Evolutionary conservation across 257 asterid species (phyloP).

Genomic region (Rauvolfia tetraphylla): DNA sequence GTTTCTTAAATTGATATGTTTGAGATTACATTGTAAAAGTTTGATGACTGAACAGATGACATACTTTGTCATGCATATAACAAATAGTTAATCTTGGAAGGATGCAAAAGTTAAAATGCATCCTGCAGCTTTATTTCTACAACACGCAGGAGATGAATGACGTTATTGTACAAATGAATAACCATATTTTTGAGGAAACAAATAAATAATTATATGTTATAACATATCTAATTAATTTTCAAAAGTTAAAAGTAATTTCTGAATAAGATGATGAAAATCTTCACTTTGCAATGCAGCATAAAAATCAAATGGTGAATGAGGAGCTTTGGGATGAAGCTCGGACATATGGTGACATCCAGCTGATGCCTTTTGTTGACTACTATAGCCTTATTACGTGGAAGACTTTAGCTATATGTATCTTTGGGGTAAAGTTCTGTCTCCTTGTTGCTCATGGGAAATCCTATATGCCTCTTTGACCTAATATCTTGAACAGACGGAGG

Average conservation of each 20-base stretch:
- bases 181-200: too few relatives aligned
- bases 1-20: not conserved
- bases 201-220: too few relatives aligned
- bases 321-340: conserved; percentile 95
- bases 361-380: conserved; percentile 96
- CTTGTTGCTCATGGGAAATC: conserved; percentile 26
- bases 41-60: not conserved
- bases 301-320: conserved; percentile 93
- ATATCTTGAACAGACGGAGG: conserved; percentile 76
- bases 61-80: not conserved
- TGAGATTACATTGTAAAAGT: not conserved
- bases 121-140: not conserved
- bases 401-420: conserved; percentile 81
- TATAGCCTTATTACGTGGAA: conserved; percentile 93
- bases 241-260: conserved; percentile 1
- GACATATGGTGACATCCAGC: conserved; percentile 79
- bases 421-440: conserved; percentile 72
- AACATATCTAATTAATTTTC: not conserved
- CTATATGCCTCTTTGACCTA: conserved; percentile 35
- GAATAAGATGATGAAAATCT: conserved; percentile 10
- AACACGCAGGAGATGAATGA: not conserved
- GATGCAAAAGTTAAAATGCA: not conserved
- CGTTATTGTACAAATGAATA: not conserved
- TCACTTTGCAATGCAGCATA: conserved; percentile 58
- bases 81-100: not conserved